These are phyloP conservation scores for Artemisia annua DNA, from an alignment of 129 eudicot genomes.

Conservation along the genomic window DNA sequence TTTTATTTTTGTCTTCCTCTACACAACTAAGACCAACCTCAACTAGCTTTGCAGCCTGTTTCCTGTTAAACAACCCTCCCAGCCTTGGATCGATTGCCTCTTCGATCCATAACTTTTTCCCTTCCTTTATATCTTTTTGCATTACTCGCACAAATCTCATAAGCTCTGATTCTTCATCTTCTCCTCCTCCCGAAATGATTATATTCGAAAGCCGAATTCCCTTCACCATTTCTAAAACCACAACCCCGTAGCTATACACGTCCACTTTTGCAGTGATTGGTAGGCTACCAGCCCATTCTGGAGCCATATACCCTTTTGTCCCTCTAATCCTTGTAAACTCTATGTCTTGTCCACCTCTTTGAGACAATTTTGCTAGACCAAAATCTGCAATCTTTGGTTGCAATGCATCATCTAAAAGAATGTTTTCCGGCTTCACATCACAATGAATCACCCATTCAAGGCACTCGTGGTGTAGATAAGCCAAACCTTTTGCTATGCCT, in stretches of 20 bases:
- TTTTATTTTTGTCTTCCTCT: slow-evolving; percentile 45
- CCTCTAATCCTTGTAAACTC: slow-evolving; percentile 49
- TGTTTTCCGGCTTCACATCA: slow-evolving; percentile 1
- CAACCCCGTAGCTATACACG: slow-evolving; percentile 58
- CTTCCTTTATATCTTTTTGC: slow-evolving; percentile 18
- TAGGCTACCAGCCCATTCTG: slow-evolving; percentile 36
- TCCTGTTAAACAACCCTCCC: slow-evolving; percentile 40
- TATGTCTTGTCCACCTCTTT: slow-evolving; percentile 22
- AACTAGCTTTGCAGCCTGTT: slow-evolving; percentile 39
- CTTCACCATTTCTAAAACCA: slow-evolving; percentile 50
- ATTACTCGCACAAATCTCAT: slow-evolving; percentile 28
- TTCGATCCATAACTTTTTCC: slow-evolving; percentile 37
- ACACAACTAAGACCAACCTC: slow-evolving; percentile 43
- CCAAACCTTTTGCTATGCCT: slow-evolving; percentile 2
- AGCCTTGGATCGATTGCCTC: slow-evolving; percentile 49
- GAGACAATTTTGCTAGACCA: background rate
- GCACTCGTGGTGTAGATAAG: slow-evolving; percentile 4
- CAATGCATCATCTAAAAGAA: background rate
- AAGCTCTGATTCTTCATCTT: slow-evolving; percentile 29
- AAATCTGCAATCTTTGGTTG: slow-evolving; percentile 1
- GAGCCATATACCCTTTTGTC: slow-evolving; percentile 32
- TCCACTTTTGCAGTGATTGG: slow-evolving; percentile 61
- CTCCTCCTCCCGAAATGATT: slow-evolving; percentile 18
- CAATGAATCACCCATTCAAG: slow-evolving; percentile 1
- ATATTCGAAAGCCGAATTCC: slow-evolving; percentile 44